A percentile compares a stretch with the other conserved stretches of the same genome.
Conservation (phyloP, 257 asterid genomes). For the Penstemon newberryi region DNA sequence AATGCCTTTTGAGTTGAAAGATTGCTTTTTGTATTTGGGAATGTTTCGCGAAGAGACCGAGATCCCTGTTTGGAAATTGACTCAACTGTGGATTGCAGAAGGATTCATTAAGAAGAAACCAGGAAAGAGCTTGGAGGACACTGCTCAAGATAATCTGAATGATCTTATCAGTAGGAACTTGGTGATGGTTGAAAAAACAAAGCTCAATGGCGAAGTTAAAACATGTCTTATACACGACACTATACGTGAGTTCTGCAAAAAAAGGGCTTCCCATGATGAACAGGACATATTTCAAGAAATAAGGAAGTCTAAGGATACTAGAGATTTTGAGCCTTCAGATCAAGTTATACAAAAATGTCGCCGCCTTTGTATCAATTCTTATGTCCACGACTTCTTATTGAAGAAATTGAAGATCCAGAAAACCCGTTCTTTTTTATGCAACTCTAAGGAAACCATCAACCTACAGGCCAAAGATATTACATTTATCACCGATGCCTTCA, state of each 20-base stretch:
- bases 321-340: not conserved
- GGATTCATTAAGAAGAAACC: slow-evolving; percentile 4
- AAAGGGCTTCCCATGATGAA: slow-evolving; percentile 2
- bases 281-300: slow-evolving; percentile 18
- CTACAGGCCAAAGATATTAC: slow-evolving; percentile 9
- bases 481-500: slow-evolving; percentile 15
- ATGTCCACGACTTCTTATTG: not conserved
- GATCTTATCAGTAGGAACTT: slow-evolving; percentile 19
- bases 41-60: too few species aligned
- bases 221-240: slow-evolving; percentile 23
- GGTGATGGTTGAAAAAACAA: not conserved
- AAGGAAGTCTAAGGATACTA: not conserved
- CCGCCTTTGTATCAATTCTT: slow-evolving; percentile 24
- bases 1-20: too few species aligned
- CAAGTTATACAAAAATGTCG: not conserved
- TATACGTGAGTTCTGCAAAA: slow-evolving; percentile 14
- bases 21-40: too few species aligned
- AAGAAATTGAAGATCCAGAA: not conserved
- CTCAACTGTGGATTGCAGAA: slow-evolving; percentile 15
- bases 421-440: slow-evolving; percentile 25
- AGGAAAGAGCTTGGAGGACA: not conserved
- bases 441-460: slow-evolving; percentile 1
- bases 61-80: not conserved
- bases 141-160: slow-evolving; percentile 5
- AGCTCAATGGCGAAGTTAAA: slow-evolving; percentile 15